Conservation (phyloP, 2,329 filamentous ascomycete genomes). For the Triangularia setosa region DNA sequence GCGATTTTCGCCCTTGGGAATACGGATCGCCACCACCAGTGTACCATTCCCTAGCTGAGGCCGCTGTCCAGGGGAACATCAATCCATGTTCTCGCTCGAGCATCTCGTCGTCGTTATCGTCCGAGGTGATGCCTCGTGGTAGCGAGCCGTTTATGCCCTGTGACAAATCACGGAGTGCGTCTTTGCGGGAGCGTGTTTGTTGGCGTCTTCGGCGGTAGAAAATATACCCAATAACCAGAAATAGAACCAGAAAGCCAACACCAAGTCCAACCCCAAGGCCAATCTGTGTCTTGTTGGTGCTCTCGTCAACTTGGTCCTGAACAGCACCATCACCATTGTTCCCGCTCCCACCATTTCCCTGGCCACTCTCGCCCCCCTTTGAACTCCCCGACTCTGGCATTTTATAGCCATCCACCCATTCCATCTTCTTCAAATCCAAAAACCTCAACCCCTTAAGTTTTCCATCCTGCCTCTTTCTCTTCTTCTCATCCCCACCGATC, state of each 20-base stretch:
- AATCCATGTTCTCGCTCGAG: slow-evolving; percentile 35
- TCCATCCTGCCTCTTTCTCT: slow-evolving; percentile 33
- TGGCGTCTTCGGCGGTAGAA: slow-evolving; percentile 44
- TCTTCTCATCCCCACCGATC: slow-evolving; percentile 36
- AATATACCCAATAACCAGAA: slow-evolving; percentile 34
- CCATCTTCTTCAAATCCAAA: slow-evolving; percentile 44
- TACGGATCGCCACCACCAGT: slow-evolving; percentile 44
- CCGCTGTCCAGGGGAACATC: slow-evolving; percentile 32
- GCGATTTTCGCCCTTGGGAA: slow-evolving; percentile 34
- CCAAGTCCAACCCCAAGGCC: slow-evolving; percentile 64
- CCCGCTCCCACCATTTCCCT: neutral
- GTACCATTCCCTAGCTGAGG: slow-evolving; percentile 39
- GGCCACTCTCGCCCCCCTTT: neutral
- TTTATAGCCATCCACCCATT: slow-evolving; percentile 41
- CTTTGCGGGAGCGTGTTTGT: slow-evolving; percentile 36
- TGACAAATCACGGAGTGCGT: slow-evolving; percentile 45
- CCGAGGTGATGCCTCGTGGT: slow-evolving; percentile 28
- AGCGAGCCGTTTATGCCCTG: slow-evolving; percentile 41
- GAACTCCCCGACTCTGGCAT: neutral
- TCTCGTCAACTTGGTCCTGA: slow-evolving; percentile 9
- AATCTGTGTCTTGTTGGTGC: slow-evolving; percentile 38
- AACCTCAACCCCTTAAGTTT: slow-evolving; percentile 37
- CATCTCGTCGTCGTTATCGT: slow-evolving; percentile 43
- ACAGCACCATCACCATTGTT: neutral
- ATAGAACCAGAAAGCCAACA: slow-evolving; percentile 53